Conservation (phyloP, 257 asterid genomes). For the Verbascum thapsus region DNA sequence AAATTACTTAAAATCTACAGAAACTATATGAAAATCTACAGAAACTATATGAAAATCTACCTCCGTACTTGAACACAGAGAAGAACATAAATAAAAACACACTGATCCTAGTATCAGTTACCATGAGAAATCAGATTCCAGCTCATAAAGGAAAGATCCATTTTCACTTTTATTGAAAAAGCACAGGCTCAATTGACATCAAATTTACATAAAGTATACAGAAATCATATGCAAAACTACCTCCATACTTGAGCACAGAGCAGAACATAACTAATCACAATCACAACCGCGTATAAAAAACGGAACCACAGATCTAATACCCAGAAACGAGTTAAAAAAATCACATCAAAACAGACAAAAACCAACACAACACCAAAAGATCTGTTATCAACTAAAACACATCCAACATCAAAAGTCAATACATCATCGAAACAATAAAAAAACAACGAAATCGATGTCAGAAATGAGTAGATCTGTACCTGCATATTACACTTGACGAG, state of each 20-base stretch:
- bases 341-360: neutral
- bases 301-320: conserved; percentile 33
- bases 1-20: too few relatives aligned
- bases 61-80: too few relatives aligned
- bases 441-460: conserved; percentile 6
- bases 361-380: conserved; percentile 9
- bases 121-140: conserved; percentile 12
- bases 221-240: neutral
- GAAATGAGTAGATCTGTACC: conserved; percentile 53
- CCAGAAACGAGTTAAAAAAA: conserved; percentile 23
- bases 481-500: conserved; percentile 98
- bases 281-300: neutral
- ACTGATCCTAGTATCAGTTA: too few relatives aligned
- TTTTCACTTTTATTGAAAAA: too few relatives aligned
- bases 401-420: conserved; percentile 15
- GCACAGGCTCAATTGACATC: neutral
- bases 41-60: too few relatives aligned
- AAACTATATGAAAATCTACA: too few relatives aligned
- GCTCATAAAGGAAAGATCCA: neutral
- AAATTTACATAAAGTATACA: neutral
- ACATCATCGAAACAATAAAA: neutral
- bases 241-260: neutral
- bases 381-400: neutral
- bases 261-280: conserved; percentile 12
- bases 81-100: too few relatives aligned